Conservation (phyloP, 495 filamentous ascomycete genomes). For the Talaromyces stipitatus region DNA sequence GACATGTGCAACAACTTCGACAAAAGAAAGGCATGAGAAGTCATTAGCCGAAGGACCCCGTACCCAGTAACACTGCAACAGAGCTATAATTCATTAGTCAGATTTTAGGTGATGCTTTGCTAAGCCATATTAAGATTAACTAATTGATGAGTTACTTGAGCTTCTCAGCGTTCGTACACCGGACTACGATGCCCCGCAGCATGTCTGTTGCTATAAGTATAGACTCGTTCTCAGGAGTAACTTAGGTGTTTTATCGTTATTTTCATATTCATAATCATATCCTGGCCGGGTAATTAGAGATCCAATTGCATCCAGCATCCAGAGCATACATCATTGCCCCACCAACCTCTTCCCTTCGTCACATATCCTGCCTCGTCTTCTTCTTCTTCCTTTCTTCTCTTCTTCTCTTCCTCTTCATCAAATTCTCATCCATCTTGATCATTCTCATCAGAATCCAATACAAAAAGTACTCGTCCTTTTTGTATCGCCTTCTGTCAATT, state of each 20-base stretch:
- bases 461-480: not conserved
- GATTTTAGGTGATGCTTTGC: not conserved
- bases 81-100: not conserved
- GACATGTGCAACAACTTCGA: too few relatives aligned
- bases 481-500: conserved; percentile 4
- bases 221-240: too few relatives aligned
- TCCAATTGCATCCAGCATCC: too few relatives aligned
- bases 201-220: not conserved
- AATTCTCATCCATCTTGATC: not conserved
- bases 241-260: too few relatives aligned
- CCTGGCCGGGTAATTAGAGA: too few relatives aligned
- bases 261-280: too few relatives aligned
- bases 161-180: not conserved
- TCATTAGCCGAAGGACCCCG: not conserved
- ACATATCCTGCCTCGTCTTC: conserved; percentile 3
- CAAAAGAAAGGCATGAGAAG: too few relatives aligned
- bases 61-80: not conserved
- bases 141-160: not conserved
- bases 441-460: conserved; percentile 1
- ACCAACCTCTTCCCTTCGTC: not conserved
- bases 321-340: not conserved
- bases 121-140: not conserved
- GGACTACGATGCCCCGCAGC: not conserved
- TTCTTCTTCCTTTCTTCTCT: not conserved
- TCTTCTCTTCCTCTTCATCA: conserved; percentile 4